Percentiles rank a stretch among this genome's conserved stretches.
phyloP scores from a whole-genome alignment of 2,329 filamentous ascomycete species.

The Apiospora saccharicola region DNA sequence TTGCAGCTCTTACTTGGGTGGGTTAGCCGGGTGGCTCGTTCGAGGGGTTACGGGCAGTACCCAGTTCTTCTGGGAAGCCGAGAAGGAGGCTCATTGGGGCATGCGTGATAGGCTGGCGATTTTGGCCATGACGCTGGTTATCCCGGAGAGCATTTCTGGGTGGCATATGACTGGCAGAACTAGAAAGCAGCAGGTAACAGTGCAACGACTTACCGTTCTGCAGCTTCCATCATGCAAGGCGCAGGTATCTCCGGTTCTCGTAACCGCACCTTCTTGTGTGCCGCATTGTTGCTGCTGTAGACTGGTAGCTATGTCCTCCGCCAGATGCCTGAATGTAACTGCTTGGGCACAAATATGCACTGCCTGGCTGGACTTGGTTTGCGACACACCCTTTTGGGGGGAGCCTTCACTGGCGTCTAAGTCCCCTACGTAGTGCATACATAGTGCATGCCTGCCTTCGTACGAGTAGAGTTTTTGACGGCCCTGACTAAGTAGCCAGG shows the following conservation, averaged over 20 bases:
- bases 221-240: neutral
- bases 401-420: neutral
- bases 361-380: conserved; percentile 1
- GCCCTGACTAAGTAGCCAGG: conserved; percentile 15
- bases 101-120: neutral
- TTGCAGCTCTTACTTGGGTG: neutral
- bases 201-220: neutral
- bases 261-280: neutral
- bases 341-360: neutral
- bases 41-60: conserved; percentile 5
- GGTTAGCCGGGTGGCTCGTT: neutral
- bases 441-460: neutral
- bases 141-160: neutral
- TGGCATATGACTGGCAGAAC: neutral
- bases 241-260: neutral
- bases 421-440: neutral
- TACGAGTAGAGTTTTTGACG: conserved; percentile 8
- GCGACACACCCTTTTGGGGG: conserved; percentile 9
- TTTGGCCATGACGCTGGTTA: conserved; percentile 10
- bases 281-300: neutral
- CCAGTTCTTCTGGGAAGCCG: conserved; percentile 1
- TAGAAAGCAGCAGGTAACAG: neutral
- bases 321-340: neutral
- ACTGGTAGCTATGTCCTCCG: neutral
- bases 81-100: conserved; percentile 11